Evolutionary conservation across 1,284 basidiomycete genomes (phyloP).

Genomic region (Rhizoctonia solani): DNA sequence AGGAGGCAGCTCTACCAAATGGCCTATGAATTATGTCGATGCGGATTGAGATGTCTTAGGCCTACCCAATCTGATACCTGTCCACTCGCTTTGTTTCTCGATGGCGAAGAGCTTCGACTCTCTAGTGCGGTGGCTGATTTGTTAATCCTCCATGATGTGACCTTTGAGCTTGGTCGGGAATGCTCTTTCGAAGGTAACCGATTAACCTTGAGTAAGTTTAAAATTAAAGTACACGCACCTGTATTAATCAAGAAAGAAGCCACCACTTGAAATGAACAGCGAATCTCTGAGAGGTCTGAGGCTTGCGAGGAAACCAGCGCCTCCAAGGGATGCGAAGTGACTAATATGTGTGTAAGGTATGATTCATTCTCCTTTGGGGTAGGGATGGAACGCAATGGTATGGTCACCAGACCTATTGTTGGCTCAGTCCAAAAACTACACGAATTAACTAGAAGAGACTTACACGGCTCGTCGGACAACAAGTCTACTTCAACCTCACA

Average conservation of each 20-base stretch:
- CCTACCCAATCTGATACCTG: conserved; percentile 17
- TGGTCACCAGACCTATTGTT: conserved; percentile 50
- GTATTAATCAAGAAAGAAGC: conserved; percentile 4
- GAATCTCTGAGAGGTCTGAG: neutral
- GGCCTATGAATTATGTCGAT: neutral
- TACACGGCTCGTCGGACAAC: conserved; percentile 52
- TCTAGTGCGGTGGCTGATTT: neutral
- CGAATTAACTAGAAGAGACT: conserved; percentile 28
- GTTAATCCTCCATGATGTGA: conserved; percentile 14
- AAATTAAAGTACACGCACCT: neutral
- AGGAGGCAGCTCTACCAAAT: neutral
- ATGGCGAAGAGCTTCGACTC: conserved; percentile 14
- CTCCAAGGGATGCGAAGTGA: conserved; percentile 49
- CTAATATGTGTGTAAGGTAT: conserved; percentile 52
- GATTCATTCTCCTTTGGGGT: conserved; percentile 44
- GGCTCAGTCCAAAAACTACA: conserved; percentile 35
- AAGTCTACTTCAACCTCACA: conserved; percentile 61
- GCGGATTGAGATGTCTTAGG: neutral
- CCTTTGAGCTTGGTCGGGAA: neutral
- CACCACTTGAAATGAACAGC: conserved; percentile 29
- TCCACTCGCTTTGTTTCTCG: neutral
- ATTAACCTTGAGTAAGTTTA: neutral
- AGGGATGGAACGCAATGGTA: conserved; percentile 53
- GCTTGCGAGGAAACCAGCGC: neutral
- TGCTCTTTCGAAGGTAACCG: neutral